Percentiles rank a stretch among this genome's conserved stretches.
phyloP scores from a whole-genome alignment of 352 stramenopile genomes.

The Phytophthora pinifolia region DNA sequence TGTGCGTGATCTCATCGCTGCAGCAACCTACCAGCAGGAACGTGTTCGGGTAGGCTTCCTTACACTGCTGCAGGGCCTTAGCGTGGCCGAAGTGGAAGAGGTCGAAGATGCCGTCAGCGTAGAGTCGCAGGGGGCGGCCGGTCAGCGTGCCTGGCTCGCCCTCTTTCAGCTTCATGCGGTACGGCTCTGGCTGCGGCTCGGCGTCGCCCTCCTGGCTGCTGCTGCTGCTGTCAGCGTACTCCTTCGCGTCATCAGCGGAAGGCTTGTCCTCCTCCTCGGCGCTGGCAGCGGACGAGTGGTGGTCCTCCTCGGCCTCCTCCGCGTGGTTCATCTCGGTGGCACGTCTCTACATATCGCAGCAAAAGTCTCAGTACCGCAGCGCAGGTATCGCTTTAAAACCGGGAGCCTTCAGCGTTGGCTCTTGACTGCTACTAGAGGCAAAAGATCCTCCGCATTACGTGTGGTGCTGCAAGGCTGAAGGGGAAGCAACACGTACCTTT shows the following conservation, averaged over 20 bases:
- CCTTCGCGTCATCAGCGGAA: constrained; percentile 8
- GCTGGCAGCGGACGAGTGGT: constrained; percentile 6
- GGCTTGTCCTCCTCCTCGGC: constrained; percentile 26
- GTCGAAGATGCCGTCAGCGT: constrained; percentile 90
- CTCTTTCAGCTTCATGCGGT: constrained; percentile 55
- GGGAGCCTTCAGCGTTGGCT: neutral
- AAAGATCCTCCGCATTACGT: neutral
- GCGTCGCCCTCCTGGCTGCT: constrained; percentile 28
- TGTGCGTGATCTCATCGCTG: constrained; percentile 86
- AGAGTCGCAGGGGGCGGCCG: constrained; percentile 77
- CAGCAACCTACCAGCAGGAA: constrained; percentile 87
- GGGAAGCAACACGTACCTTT: constrained; percentile 27
- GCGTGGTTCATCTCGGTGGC: constrained; percentile 40
- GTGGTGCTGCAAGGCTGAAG: neutral
- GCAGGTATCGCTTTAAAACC: constrained; percentile 1
- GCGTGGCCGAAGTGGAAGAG: constrained; percentile 90
- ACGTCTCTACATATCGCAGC: constrained; percentile 31
- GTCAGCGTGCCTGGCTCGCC: constrained; percentile 73
- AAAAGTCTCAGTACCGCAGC: constrained; percentile 15
- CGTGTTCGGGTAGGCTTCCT: constrained; percentile 84
- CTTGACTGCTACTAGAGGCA: neutral
- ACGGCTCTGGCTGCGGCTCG: constrained; percentile 49
- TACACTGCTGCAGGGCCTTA: constrained; percentile 86
- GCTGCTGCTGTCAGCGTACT: constrained; percentile 25
- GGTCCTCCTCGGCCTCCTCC: constrained; percentile 34